phyloP scores from a whole-genome alignment of 2,329 filamentous ascomycete species.

The Calonectria pauciramosa region DNA sequence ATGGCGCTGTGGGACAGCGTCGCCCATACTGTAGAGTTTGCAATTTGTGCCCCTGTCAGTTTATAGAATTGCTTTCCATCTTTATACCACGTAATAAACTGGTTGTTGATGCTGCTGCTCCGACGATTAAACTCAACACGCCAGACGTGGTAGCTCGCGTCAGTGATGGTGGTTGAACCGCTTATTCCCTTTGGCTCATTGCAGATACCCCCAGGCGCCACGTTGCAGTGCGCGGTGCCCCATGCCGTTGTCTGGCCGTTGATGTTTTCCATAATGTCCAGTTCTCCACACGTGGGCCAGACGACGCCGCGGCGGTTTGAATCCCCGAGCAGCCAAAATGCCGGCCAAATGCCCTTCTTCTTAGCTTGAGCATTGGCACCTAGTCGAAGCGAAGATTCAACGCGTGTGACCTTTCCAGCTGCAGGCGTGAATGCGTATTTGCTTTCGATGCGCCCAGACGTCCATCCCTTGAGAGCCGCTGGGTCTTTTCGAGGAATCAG shows the following conservation, averaged over 20 bases:
- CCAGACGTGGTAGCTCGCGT: slow-evolving; percentile 63
- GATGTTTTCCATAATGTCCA: slow-evolving; percentile 70
- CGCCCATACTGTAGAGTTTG: slow-evolving; percentile 61
- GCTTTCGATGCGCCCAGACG: slow-evolving; percentile 67
- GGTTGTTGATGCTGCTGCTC: slow-evolving; percentile 57
- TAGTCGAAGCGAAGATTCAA: slow-evolving; percentile 63
- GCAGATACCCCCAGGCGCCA: slow-evolving; percentile 61
- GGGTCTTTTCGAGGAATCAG: slow-evolving; percentile 61
- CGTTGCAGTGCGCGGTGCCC: slow-evolving; percentile 67
- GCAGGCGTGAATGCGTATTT: slow-evolving; percentile 61
- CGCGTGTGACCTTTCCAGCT: slow-evolving; percentile 60
- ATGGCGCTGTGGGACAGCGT: slow-evolving; percentile 64
- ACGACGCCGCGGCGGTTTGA: slow-evolving; percentile 59
- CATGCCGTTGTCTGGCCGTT: slow-evolving; percentile 62
- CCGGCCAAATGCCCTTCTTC: slow-evolving; percentile 71
- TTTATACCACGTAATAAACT: slow-evolving; percentile 66
- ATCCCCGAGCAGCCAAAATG: slow-evolving; percentile 70
- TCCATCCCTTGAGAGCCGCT: slow-evolving; percentile 59
- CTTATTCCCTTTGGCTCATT: slow-evolving; percentile 63
- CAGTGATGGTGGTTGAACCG: slow-evolving; percentile 51
- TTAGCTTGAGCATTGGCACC: slow-evolving; percentile 55
- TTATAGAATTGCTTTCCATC: slow-evolving; percentile 60
- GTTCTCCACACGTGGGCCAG: slow-evolving; percentile 69
- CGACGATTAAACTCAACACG: slow-evolving; percentile 64
- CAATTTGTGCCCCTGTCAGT: slow-evolving; percentile 60